These are phyloP conservation scores for Persicaria tinctoria DNA, from an alignment of 148 eudicot species.

Conservation along the genomic window DNA sequence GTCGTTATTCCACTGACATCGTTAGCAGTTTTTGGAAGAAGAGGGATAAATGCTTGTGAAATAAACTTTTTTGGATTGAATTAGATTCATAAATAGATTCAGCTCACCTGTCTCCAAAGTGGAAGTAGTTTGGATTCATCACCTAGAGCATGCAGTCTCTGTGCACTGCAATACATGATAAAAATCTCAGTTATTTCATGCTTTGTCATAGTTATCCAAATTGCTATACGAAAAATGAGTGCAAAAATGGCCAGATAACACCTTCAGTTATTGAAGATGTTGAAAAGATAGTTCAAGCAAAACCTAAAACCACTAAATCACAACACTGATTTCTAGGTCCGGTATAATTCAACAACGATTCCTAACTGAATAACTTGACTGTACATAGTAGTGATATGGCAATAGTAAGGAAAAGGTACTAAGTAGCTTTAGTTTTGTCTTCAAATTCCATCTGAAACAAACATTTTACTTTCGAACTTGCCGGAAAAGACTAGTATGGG, in stretches of 20 bases:
- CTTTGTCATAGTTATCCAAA: not conserved
- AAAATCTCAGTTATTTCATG: constrained; percentile 8
- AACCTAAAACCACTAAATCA: not conserved
- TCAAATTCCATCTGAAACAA: not conserved
- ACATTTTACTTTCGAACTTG: not conserved
- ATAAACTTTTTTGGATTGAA: not conserved
- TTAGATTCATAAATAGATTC: not conserved
- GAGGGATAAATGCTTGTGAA: not conserved
- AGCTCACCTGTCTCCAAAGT: constrained; percentile 91
- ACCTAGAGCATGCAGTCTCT: constrained; percentile 68
- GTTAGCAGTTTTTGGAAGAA: not conserved
- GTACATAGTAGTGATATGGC: not conserved
- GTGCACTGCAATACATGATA: constrained; percentile 49
- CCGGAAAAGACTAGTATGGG: not conserved
- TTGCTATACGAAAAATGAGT: not conserved
- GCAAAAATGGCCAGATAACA: not conserved
- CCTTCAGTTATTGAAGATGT: not conserved
- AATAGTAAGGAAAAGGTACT: not conserved
- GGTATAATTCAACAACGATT: not conserved
- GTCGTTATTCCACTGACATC: not conserved
- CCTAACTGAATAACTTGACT: not conserved
- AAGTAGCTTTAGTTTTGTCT: not conserved
- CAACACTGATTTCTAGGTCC: not conserved
- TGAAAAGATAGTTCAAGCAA: not conserved
- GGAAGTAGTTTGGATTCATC: constrained; percentile 88